Conservation (phyloP, 2,329 filamentous ascomycete species). For the Penicillium sp. region DNA sequence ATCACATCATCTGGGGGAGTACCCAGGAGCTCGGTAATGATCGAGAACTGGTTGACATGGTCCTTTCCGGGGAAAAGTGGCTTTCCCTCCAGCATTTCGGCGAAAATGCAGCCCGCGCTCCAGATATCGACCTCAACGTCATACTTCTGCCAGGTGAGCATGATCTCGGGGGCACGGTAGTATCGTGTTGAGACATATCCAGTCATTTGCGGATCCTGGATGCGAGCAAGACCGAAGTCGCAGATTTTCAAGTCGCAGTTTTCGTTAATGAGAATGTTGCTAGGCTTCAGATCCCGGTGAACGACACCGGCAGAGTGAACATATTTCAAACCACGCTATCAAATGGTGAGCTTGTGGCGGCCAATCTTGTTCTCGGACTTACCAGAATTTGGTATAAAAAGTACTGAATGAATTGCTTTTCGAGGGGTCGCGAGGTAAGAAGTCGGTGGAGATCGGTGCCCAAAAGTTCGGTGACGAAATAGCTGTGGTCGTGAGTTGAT, state of each 20-base stretch:
- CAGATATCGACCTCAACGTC: slow-evolving; percentile 99
- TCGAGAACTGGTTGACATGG: slow-evolving; percentile 99
- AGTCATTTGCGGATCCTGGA: slow-evolving; percentile 99
- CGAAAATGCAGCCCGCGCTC: slow-evolving; percentile 98
- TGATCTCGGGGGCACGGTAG: slow-evolving; percentile 98
- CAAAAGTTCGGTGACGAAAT: slow-evolving; percentile 96
- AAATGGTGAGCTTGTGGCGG: slow-evolving; percentile 20
- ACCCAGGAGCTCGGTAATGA: slow-evolving; percentile 95
- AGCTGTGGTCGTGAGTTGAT: slow-evolving; percentile 55
- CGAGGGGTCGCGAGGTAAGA: slow-evolving; percentile 89
- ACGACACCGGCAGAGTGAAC: slow-evolving; percentile 98
- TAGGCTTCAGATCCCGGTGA: slow-evolving; percentile 95
- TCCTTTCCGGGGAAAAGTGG: slow-evolving; percentile 98
- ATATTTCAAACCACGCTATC: slow-evolving; percentile 93
- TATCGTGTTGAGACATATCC: slow-evolving; percentile 98
- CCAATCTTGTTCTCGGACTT: slow-evolving; percentile 37
- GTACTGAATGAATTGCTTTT: slow-evolving; percentile 99
- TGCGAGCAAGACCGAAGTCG: slow-evolving; percentile 95
- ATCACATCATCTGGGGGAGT: slow-evolving; percentile 98
- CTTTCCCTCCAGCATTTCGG: slow-evolving; percentile 98
- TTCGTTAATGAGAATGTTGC: slow-evolving; percentile 99
- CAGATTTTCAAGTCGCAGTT: slow-evolving; percentile 99
- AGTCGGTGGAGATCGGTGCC: slow-evolving; percentile 95
- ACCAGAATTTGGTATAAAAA: slow-evolving; percentile 99
- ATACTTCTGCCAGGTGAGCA: slow-evolving; percentile 99